Evolutionary conservation across 257 asterid species (phyloP), one percentile per base, ranked within the genome.

Genomic region (Ligustrum vulgare): DNA sequence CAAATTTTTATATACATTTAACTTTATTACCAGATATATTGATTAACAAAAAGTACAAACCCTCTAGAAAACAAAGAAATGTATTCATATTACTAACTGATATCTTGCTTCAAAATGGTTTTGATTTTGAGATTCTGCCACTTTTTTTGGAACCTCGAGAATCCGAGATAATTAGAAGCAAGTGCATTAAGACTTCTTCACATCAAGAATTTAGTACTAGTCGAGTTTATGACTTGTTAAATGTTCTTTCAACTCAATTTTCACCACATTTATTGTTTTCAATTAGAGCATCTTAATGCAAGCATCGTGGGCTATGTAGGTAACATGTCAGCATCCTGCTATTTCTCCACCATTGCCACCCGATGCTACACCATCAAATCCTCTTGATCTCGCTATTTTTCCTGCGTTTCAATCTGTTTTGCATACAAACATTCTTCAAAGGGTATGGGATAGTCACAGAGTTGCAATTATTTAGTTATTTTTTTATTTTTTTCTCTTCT

Each of bases 351-450:
- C 91, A 63, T 72, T 79, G 76, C 79, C 81, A 68, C 32, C 81
- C 49, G 94, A 89, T 67, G 88, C 90, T 70, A 73, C 84, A 58
- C 84, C 89, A 69, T 74, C 87, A 74, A 86, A 81, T 80, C 81
- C 86, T 45, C 72, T 35, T 33, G 82, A 79, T 56, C 86, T 75
- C 20, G 80, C 87, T 36, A 28, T 91, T 67, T 90, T 83, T 75
- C 84, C 94, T 67, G 71, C 75, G 69, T 84, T 94, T 87, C 97
- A 86, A 79, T 80, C 85, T 72, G 78, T 88, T 79, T 80, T 91
- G 77, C 91, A 88, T 80, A 73, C 96, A 75, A 94, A 91, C 82
- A 83, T 89, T 84, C 72, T 81, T 74, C 97, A 91, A 86, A 88
- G 98, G 91, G 98, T 94, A 86, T 28, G 58, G 13, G 31, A 1